Evolutionary conservation across 2,329 filamentous ascomycete genomes (phyloP).

Genomic region (Hirsutella minnesotensis): DNA sequence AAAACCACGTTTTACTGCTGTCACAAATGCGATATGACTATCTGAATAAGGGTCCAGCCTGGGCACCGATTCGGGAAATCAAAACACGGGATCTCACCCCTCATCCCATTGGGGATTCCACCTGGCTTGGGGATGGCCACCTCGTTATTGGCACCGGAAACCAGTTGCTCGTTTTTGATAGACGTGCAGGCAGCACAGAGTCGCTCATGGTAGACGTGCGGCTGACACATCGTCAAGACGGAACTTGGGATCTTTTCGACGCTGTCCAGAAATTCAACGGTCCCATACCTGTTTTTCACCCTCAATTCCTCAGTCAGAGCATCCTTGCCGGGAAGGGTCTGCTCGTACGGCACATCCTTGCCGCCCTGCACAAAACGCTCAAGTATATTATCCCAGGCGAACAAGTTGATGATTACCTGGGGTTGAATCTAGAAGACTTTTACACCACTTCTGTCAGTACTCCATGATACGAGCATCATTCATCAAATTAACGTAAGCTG

Average conservation of each 20-base stretch:
- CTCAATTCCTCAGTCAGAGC: slow-evolving; percentile 79
- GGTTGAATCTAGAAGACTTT: slow-evolving; percentile 17
- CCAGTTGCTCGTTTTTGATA: slow-evolving; percentile 76
- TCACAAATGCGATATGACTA: slow-evolving; percentile 89
- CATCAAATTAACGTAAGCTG: neutral
- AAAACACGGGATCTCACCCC: slow-evolving; percentile 71
- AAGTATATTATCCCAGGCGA: slow-evolving; percentile 81
- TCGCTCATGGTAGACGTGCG: slow-evolving; percentile 42
- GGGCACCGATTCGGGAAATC: slow-evolving; percentile 76
- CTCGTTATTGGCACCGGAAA: slow-evolving; percentile 84
- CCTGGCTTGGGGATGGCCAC: slow-evolving; percentile 78
- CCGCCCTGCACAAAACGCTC: slow-evolving; percentile 60
- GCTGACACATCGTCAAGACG: slow-evolving; percentile 34
- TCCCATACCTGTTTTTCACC: slow-evolving; percentile 81
- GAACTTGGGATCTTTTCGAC: slow-evolving; percentile 62
- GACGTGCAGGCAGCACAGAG: slow-evolving; percentile 55
- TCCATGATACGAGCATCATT: neutral
- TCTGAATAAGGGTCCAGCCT: slow-evolving; percentile 76
- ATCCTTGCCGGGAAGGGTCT: slow-evolving; percentile 67
- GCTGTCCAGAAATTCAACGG: slow-evolving; percentile 77
- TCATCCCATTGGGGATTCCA: slow-evolving; percentile 84
- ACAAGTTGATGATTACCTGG: slow-evolving; percentile 64
- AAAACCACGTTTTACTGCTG: slow-evolving; percentile 70
- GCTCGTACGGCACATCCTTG: slow-evolving; percentile 61
- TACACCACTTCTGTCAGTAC: slow-evolving; percentile 2